Evolutionary conservation across 805 yeast species (phyloP).

Genomic region (Suhomyces pyralidae): DNA sequence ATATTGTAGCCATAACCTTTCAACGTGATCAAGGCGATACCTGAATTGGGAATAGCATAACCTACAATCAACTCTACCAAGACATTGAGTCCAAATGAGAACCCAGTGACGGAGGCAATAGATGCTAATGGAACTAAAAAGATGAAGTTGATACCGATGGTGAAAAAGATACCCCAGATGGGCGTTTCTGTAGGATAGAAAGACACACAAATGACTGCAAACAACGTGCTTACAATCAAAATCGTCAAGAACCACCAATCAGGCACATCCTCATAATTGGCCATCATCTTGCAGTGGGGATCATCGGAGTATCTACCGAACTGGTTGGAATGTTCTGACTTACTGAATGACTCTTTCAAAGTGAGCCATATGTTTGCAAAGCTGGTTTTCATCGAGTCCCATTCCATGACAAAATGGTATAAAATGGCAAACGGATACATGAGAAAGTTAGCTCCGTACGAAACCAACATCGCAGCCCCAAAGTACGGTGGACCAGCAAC

Average conservation of each 20-base stretch:
- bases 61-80: constrained; percentile 64
- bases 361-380: constrained; percentile 33
- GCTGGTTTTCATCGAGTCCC: constrained; percentile 40
- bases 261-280: constrained; percentile 64
- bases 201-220: constrained; percentile 44
- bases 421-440: constrained; percentile 54
- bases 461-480: constrained; percentile 57
- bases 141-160: constrained; percentile 50
- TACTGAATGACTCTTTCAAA: constrained; percentile 23
- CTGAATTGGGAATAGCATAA: constrained; percentile 57
- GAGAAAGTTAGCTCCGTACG: constrained; percentile 56
- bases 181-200: constrained; percentile 56
- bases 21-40: constrained; percentile 55
- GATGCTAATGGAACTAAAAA: constrained; percentile 62
- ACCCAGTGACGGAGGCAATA: constrained; percentile 60
- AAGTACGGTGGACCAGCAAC: constrained; percentile 66
- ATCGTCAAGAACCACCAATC: constrained; percentile 63
- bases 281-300: constrained; percentile 58
- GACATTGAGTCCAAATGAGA: constrained; percentile 57
- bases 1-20: constrained; percentile 51
- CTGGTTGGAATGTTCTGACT: constrained; percentile 9
- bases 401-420: constrained; percentile 46
- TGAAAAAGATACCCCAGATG: constrained; percentile 60
- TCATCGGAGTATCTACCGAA: constrained; percentile 38
- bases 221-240: constrained; percentile 43